Evolutionary conservation across 1,284 basidiomycete species (phyloP), one percentile per base, ranked within the genome.

Genomic region (Calocybe gambosa): DNA sequence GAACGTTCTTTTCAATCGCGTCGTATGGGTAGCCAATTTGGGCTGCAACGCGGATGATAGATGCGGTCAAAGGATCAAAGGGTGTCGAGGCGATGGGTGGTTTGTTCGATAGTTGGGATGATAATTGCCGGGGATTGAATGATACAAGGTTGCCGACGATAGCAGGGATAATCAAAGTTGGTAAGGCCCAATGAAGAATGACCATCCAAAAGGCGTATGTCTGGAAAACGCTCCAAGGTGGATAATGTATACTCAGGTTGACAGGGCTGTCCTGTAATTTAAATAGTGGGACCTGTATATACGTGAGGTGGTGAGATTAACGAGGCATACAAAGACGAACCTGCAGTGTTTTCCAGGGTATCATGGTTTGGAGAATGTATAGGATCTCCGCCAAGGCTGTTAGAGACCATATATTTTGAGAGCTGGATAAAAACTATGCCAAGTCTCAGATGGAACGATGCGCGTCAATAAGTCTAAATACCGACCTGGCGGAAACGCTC

Each of bases 11-110:
- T 51, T 62, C 39, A 42, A 66, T 26, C 12, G 57, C 47, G 43
- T 53, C 41, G 48, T 69, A 75, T 1, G 78, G 76, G 50, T 81
- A 81, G 3, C 68, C 75, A 18, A 71, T 64, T 38, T 80, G 75
- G 2, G 70, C 71, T 16, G 79, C 81, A 28, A 84, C 62, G 20
- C 81, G 74, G 20, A 73, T 61, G 49, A 84, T 83, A 19, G 78
- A 71, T 1, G 75, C 75, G 0, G 79, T 78, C 26, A 85, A 66
- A 3, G 78, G 71, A 54, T 84, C 81, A 42, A 81, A 69, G 9
- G 71, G 66, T 25, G 60, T 49, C 20, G 49, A 10, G 52, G 43
- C 21, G 52, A 56, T 19, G 47, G 58, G 42, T 26, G 48, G 34
- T 20, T 47, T 38, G 16, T 55, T 39, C 2, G 58, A 18, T 39